Evolutionary conservation across 805 yeast genomes (phyloP).

Genomic region (Nakazawaea siamensis): DNA sequence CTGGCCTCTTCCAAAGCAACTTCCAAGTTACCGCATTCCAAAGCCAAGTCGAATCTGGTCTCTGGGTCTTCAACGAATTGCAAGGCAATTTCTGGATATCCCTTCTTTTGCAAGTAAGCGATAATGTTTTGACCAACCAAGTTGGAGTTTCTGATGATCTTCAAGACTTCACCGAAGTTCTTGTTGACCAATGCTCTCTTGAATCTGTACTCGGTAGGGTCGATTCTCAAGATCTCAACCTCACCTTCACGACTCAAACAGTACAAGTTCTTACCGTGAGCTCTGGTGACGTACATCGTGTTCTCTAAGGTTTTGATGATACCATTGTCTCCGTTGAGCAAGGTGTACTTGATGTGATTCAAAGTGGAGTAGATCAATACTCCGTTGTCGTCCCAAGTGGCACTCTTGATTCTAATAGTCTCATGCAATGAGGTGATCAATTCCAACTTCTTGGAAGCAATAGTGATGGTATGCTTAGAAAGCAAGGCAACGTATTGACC

Average conservation of each 20-base stretch:
- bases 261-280: slow-evolving; percentile 61
- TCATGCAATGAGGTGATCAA: slow-evolving; percentile 83
- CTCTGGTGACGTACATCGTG: slow-evolving; percentile 75
- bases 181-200: slow-evolving; percentile 86
- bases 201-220: slow-evolving; percentile 96
- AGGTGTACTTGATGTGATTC: slow-evolving; percentile 89
- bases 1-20: slow-evolving; percentile 89
- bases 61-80: slow-evolving; percentile 96
- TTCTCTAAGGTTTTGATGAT: slow-evolving; percentile 87
- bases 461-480: slow-evolving; percentile 87
- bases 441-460: slow-evolving; percentile 75
- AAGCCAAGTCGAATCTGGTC: slow-evolving; percentile 89
- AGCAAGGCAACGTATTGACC: slow-evolving; percentile 82
- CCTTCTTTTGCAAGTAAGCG: slow-evolving; percentile 88
- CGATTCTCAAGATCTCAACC: slow-evolving; percentile 71
- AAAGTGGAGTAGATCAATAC: slow-evolving; percentile 89
- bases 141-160: slow-evolving; percentile 81
- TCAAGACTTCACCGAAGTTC: slow-evolving; percentile 85
- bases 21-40: slow-evolving; percentile 83
- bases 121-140: slow-evolving; percentile 96
- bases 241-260: slow-evolving; percentile 82
- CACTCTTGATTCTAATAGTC: slow-evolving; percentile 93
- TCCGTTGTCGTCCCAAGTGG: slow-evolving; percentile 94
- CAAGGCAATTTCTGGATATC: slow-evolving; percentile 94
- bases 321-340: slow-evolving; percentile 92